Evolutionary conservation across 2,329 filamentous ascomycete species (phyloP).

Genomic region (Rosellinia necatrix): DNA sequence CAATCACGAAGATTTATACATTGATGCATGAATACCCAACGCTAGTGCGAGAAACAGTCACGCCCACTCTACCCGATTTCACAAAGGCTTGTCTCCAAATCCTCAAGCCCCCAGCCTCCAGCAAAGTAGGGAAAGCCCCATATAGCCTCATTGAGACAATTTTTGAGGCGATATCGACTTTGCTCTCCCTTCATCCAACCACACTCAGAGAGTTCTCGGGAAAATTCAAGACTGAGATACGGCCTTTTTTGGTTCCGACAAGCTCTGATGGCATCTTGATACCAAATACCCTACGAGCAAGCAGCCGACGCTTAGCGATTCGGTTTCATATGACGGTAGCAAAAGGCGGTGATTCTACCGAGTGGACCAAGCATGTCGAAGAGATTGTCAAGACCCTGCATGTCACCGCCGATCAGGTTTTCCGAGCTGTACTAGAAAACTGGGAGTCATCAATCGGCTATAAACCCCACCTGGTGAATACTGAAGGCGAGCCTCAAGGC

Average conservation of each 20-base stretch:
- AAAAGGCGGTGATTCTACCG: constrained; percentile 75
- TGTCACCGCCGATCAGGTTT: constrained; percentile 72
- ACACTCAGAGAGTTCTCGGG: constrained; percentile 77
- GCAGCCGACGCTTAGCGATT: constrained; percentile 68
- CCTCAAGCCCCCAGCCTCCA: constrained; percentile 51
- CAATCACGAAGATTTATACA: constrained; percentile 81
- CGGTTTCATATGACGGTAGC: constrained; percentile 79
- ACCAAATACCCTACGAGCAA: constrained; percentile 57
- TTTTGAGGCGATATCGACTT: constrained; percentile 70
- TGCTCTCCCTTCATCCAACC: constrained; percentile 81
- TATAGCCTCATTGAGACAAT: constrained; percentile 66
- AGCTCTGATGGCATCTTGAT: constrained; percentile 54
- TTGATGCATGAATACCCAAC: constrained; percentile 83
- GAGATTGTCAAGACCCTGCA: constrained; percentile 69
- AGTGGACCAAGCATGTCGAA: constrained; percentile 74
- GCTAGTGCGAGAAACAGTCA: constrained; percentile 84
- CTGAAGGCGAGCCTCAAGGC: constrained; percentile 53
- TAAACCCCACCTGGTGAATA: constrained; percentile 47
- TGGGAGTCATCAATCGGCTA: constrained; percentile 72
- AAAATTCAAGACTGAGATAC: constrained; percentile 67
- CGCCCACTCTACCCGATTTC: constrained; percentile 77
- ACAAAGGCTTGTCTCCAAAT: constrained; percentile 74
- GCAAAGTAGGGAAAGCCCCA: constrained; percentile 47
- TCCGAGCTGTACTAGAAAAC: constrained; percentile 79
- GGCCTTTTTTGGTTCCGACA: constrained; percentile 67